A percentile compares a stretch with the other conserved stretches of the same genome.
phyloP scores from a whole-genome alignment of 2,329 filamentous ascomycete genomes.

The Cephalotrichum gorgonifer region DNA sequence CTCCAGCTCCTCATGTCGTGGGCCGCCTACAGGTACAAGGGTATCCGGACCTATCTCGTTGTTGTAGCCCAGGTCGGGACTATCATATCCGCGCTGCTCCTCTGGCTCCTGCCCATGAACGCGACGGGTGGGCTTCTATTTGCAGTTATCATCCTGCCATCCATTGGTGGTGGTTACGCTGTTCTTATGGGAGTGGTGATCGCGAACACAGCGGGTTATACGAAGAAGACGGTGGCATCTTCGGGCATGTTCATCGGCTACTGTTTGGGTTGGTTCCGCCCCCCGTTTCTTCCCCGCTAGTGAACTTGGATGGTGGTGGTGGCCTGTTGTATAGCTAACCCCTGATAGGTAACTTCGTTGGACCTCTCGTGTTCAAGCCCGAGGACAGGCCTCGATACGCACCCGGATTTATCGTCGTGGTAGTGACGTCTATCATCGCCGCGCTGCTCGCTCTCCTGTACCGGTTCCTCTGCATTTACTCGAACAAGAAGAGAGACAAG shows the following conservation, averaged over 20 bases:
- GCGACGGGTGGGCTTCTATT: constrained; percentile 34
- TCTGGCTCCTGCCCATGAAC: constrained; percentile 29
- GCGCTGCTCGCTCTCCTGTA: constrained; percentile 28
- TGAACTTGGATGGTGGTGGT: background rate
- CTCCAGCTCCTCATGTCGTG: constrained; percentile 27
- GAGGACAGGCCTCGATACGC: constrained; percentile 21
- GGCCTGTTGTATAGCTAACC: background rate
- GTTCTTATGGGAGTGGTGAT: constrained; percentile 31
- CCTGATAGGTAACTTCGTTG: constrained; percentile 25
- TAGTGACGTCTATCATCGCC: constrained; percentile 19
- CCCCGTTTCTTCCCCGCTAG: background rate
- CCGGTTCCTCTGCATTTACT: constrained; percentile 29
- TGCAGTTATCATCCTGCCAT: constrained; percentile 35
- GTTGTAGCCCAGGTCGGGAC: constrained; percentile 28
- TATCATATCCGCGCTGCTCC: constrained; percentile 26
- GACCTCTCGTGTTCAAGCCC: constrained; percentile 26
- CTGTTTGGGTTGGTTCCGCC: constrained; percentile 16
- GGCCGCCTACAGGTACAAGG: constrained; percentile 24
- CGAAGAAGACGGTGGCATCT: constrained; percentile 30
- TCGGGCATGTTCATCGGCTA: constrained; percentile 35
- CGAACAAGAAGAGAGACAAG: constrained; percentile 30
- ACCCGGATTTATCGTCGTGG: constrained; percentile 23
- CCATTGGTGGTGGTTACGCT: constrained; percentile 32
- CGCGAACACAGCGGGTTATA: constrained; percentile 24
- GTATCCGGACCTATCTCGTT: constrained; percentile 25